Evolutionary conservation across 805 yeast genomes (phyloP), one percentile per base, ranked within the genome.

Genomic region (Naumovozyma dairenensis): DNA sequence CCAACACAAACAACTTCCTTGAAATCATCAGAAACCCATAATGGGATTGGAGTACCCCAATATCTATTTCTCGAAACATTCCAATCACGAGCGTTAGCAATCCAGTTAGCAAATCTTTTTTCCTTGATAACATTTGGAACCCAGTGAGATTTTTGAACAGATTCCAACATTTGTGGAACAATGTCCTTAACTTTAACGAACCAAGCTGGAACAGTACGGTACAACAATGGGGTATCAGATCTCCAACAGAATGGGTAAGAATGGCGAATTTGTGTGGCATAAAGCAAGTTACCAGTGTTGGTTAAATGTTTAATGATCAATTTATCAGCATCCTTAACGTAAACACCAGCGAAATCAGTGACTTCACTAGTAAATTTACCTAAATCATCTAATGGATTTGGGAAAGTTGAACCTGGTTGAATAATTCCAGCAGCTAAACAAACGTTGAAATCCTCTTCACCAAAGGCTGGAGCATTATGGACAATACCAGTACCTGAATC

Each of bases 161-260:
- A 83, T 40, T 71, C 74, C 54, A 87, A 69, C 84, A 92, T 84
- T 53, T 84, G 74, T 33, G 96, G 96, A 48, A 89, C 74, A 56
- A 83, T 73, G 36, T 84, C 87, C 47, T 73, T 76, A 37, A 92
- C 81, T 57, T 94, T 80, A 39, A 92, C 92, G 53, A 92, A 92
- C 99, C 99, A 92, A 21, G 97, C 89, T 33, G 99, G 98, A 46
- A 92, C 96, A 25, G 96, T 79, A 67, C 94, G 78, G 69, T 92
- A 92, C 46, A 92, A 62, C 58, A 92, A 75, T 35, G 99, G 99
- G 20, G 99, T 92, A 58, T 92, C 98, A 3, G 97, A 89, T 74
- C 99, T 81, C 99, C 99, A 92, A 69, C 99, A 92, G 80, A 92
- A 92, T 52, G 99, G 98, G 63, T 92, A 92, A 61, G 94, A 80